Evolutionary conservation across 2,329 filamentous ascomycete species (phyloP).

Genomic region (Elsinoe arachidis): DNA sequence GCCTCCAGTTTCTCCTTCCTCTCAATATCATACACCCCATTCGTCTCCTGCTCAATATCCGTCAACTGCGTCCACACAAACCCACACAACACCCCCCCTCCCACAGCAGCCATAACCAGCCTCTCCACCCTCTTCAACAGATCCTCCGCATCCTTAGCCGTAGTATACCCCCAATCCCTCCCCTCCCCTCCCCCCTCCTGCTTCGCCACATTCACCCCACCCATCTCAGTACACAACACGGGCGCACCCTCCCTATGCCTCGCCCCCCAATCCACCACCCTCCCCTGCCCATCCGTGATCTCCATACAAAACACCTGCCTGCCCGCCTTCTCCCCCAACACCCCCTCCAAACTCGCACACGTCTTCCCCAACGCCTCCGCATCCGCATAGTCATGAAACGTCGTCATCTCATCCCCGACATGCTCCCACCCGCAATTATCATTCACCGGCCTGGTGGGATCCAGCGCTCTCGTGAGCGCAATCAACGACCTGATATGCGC

Average conservation of each 20-base stretch:
- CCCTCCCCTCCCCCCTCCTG: conserved; percentile 28
- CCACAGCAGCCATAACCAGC: conserved; percentile 50
- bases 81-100: conserved; percentile 50
- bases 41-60: conserved; percentile 59
- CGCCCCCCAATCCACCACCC: conserved; percentile 29
- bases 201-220: conserved; percentile 57
- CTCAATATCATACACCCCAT: conserved; percentile 57
- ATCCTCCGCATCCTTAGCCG: conserved; percentile 52
- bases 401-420: conserved; percentile 54
- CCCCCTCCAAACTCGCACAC: conserved; percentile 46
- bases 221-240: conserved; percentile 59
- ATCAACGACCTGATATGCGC: conserved; percentile 58
- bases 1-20: conserved; percentile 54
- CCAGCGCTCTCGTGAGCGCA: conserved; percentile 55
- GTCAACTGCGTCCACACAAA: conserved; percentile 59
- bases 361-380: conserved; percentile 46
- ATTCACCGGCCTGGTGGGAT: conserved; percentile 56
- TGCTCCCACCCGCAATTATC: conserved; percentile 68
- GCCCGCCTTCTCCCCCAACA: conserved; percentile 43
- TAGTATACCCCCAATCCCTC: conserved; percentile 57
- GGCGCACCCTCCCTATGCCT: conserved; percentile 47
- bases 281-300: conserved; percentile 24
- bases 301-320: conserved; percentile 48
- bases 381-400: conserved; percentile 61
- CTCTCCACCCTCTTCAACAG: conserved; percentile 50